Conservation (phyloP, 345 rosid genomes). For the Euclidium syriacum region DNA sequence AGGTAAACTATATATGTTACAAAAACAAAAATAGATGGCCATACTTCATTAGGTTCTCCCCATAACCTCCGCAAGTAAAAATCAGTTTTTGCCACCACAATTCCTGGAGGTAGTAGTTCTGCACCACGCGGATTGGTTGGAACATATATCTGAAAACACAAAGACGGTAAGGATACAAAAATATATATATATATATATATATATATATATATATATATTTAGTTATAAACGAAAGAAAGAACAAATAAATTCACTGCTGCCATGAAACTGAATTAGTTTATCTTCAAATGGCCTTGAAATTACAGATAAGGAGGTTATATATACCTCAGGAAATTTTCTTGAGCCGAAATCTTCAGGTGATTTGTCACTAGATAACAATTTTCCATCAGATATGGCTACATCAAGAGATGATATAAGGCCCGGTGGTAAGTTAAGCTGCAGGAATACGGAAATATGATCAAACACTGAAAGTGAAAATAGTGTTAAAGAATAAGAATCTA, state of each 20-base stretch:
- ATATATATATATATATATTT: no score
- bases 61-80: slow-evolving; percentile 76
- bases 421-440: slow-evolving; percentile 63
- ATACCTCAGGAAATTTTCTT: slow-evolving; percentile 43
- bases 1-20: background rate
- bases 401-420: slow-evolving; percentile 44
- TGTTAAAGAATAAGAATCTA: background rate
- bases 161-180: background rate
- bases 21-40: background rate
- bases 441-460: slow-evolving; percentile 7
- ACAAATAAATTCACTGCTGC: background rate
- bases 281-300: background rate
- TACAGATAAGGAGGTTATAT: background rate
- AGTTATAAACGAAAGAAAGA: background rate
- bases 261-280: background rate
- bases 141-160: slow-evolving; percentile 59
- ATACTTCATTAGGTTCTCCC: slow-evolving; percentile 95
- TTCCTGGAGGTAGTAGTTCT: slow-evolving; percentile 81
- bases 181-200: no score
- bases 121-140: slow-evolving; percentile 88
- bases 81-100: slow-evolving; percentile 71
- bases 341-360: slow-evolving; percentile 35
- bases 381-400: slow-evolving; percentile 29
- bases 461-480: background rate
- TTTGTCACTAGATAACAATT: slow-evolving; percentile 23